These are phyloP conservation scores for Globisporangium okanoganense DNA, from an alignment of 352 stramenopile genomes.

Conservation along the genomic window DNA sequence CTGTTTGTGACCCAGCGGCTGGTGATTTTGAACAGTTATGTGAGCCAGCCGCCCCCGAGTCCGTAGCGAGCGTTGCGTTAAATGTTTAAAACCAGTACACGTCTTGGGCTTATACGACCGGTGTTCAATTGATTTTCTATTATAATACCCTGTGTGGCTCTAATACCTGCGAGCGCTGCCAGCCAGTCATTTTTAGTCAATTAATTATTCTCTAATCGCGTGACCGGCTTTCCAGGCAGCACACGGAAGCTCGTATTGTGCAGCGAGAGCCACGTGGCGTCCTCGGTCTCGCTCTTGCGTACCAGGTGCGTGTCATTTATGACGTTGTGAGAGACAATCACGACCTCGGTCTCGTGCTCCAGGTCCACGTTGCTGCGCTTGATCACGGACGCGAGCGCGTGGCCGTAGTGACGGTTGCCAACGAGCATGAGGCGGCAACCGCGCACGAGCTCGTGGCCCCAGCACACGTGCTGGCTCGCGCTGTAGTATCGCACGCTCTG, in stretches of 20 bases:
- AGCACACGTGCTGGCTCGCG: slow-evolving; percentile 59
- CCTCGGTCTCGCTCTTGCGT: slow-evolving; percentile 36
- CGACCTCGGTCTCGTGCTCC: slow-evolving; percentile 46
- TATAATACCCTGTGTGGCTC: not conserved
- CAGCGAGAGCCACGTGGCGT: slow-evolving; percentile 48
- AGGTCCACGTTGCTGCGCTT: slow-evolving; percentile 33
- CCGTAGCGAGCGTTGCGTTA: not conserved
- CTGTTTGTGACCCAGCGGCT: not conserved
- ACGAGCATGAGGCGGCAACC: slow-evolving; percentile 49
- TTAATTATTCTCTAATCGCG: slow-evolving; percentile 17
- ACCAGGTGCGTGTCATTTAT: slow-evolving; percentile 39
- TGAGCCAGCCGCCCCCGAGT: not conserved
- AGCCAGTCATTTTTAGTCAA: not conserved
- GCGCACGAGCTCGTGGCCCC: slow-evolving; percentile 53
- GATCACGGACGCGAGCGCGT: slow-evolving; percentile 31
- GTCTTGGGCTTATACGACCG: slow-evolving; percentile 2
- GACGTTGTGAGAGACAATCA: slow-evolving; percentile 40
- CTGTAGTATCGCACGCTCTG: slow-evolving; percentile 54
- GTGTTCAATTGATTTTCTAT: not conserved
- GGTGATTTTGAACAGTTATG: not conserved
- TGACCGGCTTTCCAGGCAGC: slow-evolving; percentile 25
- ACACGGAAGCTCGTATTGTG: slow-evolving; percentile 46
- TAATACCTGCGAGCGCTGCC: not conserved
- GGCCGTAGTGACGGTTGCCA: slow-evolving; percentile 34
- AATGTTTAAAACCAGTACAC: slow-evolving; percentile 5